Conservation (phyloP, 768 basidiomycete genomes). For the Grammothele lineata region DNA sequence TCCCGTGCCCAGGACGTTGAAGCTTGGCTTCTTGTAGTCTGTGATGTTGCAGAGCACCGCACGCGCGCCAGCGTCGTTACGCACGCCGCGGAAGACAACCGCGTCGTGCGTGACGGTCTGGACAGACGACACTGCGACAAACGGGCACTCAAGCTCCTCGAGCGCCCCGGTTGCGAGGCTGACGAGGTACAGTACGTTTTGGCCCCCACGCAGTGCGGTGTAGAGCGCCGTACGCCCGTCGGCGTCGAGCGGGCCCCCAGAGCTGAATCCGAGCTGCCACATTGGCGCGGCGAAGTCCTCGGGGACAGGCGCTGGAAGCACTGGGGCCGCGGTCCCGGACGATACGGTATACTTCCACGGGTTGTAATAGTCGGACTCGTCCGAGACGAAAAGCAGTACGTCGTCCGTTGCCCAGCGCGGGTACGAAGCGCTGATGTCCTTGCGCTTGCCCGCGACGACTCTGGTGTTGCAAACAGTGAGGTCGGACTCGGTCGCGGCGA, state of each 20-base stretch:
- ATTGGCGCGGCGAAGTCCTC: constrained; percentile 56
- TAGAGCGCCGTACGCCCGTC: constrained; percentile 27
- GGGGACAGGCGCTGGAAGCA: constrained; percentile 39
- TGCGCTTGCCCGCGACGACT: constrained; percentile 48
- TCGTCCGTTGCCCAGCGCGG: constrained; percentile 58
- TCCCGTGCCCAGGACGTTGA: constrained; percentile 22
- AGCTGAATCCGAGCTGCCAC: constrained; percentile 50
- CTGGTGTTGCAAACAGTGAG: constrained; percentile 34
- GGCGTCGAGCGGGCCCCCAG: constrained; percentile 42
- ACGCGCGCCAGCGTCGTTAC: constrained; percentile 32
- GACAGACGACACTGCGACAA: constrained; percentile 36
- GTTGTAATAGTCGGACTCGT: constrained; percentile 64
- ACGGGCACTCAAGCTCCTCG: constrained; percentile 36
- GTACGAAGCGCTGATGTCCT: constrained; percentile 50
- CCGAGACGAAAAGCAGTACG: constrained; percentile 58
- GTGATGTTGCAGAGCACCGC: constrained; percentile 36
- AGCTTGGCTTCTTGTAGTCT: constrained; percentile 19
- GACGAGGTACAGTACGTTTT: constrained; percentile 32
- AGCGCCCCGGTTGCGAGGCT: constrained; percentile 24
- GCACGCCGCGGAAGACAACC: constrained; percentile 42
- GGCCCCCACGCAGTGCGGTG: constrained; percentile 31
- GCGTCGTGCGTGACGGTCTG: constrained; percentile 29
- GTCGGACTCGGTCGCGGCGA: constrained; percentile 24
- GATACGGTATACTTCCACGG: constrained; percentile 51
- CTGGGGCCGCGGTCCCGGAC: constrained; percentile 29